phyloP scores from a whole-genome alignment of 345 rosid genomes.

The Pelargonium nanum region DNA sequence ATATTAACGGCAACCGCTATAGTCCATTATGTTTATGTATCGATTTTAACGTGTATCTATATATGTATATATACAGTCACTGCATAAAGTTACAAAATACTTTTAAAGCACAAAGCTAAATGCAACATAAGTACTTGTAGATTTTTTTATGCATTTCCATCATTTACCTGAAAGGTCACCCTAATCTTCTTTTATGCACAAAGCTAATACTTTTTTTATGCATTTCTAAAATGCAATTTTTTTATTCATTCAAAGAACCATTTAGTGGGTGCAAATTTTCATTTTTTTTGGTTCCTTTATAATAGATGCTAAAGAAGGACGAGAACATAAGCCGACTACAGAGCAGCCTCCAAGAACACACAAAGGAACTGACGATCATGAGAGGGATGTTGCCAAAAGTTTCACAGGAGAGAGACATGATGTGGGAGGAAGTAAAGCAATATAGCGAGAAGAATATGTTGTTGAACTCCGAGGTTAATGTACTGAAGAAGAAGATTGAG shows the following conservation, averaged over 20 bases:
- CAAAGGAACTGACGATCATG: slow-evolving; percentile 39
- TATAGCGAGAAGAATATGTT: slow-evolving; percentile 78
- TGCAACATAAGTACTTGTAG: too few species aligned
- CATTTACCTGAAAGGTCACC: too few species aligned
- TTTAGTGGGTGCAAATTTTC: not conserved
- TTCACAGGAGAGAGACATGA: slow-evolving; percentile 63
- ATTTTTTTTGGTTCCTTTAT: not conserved
- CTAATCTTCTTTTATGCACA: too few species aligned
- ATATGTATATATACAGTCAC: too few species aligned
- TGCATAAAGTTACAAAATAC: too few species aligned
- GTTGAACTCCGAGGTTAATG: slow-evolving; percentile 53
- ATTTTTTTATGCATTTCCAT: too few species aligned
- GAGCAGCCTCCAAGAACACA: slow-evolving; percentile 48
- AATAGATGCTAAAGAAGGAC: slow-evolving; percentile 73
- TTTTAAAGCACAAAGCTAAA: too few species aligned
- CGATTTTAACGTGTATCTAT: too few species aligned
- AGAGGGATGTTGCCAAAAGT: slow-evolving; percentile 57
- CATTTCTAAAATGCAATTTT: not conserved
- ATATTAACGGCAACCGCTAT: too few species aligned
- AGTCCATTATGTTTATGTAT: too few species aligned
- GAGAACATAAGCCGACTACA: slow-evolving; percentile 43
- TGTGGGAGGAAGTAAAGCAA: slow-evolving; percentile 80
- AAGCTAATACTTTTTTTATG: too few species aligned
- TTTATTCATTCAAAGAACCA: not conserved
- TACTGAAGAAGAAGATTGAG: slow-evolving; percentile 58